Evolutionary conservation across 1,284 basidiomycete species (phyloP), one percentile per base, ranked within the genome.

Genomic region (Austropuccinia psidii): DNA sequence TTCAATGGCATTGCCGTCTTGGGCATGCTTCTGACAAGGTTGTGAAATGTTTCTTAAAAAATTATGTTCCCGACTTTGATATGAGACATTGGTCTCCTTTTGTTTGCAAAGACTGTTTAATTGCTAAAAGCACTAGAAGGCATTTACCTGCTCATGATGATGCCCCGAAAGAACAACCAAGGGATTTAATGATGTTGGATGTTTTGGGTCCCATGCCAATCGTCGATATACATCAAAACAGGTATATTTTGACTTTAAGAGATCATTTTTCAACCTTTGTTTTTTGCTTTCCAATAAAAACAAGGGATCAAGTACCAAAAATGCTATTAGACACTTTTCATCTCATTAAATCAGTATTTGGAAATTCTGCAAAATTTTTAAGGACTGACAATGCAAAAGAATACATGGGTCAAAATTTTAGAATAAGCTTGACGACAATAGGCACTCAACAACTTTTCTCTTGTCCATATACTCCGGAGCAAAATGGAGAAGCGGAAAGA

Each of bases 401-500:
- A 24, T 60, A 60, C 19, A 35, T 21, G 6, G 2, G 15, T 24
- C 19, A 60, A 41, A 2, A 33, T 5, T n/a, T 60, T 2, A 19
- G 4, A 2, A 39, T 39, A 13, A 39, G 9, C 24, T n/a, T 60
- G 17, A 6, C 8, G n/a, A 21, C 29, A 4, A 35, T 39, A 15
- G 57, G 55, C 29, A 29, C 24, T n/a, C 13, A 2, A 5, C 37
- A 33, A 1, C n/a, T 60, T 2, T 60, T 60, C 33, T 21, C 57
- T 2, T 41, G n/a, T 2, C 61, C 61, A 2, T 64, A 64, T 27
- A 43, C 39, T 47, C 61, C 39, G 11, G 29, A 64, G 41, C 45
- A 67, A 39, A 67, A 67, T 37, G 64, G 64, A 11, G 33, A 41
- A 35, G 64, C 45, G 1, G 64, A 67, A 27, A 6, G 29, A 37